Percentiles rank a stretch among this genome's conserved stretches.
Evolutionary conservation across 169 alveolate genomes (phyloP).

Genomic region (Blepharisma undulans): DNA sequence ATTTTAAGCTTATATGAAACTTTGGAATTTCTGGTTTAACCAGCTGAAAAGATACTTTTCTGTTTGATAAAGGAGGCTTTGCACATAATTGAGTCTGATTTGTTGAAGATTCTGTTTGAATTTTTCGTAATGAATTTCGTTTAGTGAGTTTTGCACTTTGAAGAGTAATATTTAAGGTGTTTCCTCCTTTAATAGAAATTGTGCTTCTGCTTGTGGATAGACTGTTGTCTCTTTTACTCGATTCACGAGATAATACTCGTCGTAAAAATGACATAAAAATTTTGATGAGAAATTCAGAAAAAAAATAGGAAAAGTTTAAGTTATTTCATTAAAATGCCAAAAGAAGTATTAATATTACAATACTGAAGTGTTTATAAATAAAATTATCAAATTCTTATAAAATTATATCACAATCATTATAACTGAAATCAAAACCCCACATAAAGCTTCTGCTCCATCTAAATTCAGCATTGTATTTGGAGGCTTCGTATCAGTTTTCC

Average conservation of each 20-base stretch:
- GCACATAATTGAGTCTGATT: not conserved
- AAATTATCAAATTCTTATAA: no score
- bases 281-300: not conserved
- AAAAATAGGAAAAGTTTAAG: not conserved
- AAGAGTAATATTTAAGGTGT: not conserved
- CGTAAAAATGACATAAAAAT: not conserved
- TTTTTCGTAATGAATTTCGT: not conserved
- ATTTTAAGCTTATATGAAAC: not conserved
- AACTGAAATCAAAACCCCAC: not conserved
- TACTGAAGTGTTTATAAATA: no score
- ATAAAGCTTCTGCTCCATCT: not conserved
- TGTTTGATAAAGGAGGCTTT: not conserved
- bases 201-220: not conserved
- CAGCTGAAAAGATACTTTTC: not conserved
- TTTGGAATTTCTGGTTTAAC: not conserved
- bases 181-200: not conserved
- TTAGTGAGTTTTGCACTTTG: not conserved
- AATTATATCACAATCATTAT: not conserved
- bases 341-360: no score
- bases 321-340: not conserved
- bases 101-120: not conserved
- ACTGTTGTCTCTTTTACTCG: not conserved
- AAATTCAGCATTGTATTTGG: constrained; percentile 2
- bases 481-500: constrained; percentile 37
- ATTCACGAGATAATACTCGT: not conserved